A percentile compares a stretch with the other conserved stretches of the same genome.
Conservation (phyloP, 805 yeast genomes). For the Myxozyma vanderwaltii region DNA sequence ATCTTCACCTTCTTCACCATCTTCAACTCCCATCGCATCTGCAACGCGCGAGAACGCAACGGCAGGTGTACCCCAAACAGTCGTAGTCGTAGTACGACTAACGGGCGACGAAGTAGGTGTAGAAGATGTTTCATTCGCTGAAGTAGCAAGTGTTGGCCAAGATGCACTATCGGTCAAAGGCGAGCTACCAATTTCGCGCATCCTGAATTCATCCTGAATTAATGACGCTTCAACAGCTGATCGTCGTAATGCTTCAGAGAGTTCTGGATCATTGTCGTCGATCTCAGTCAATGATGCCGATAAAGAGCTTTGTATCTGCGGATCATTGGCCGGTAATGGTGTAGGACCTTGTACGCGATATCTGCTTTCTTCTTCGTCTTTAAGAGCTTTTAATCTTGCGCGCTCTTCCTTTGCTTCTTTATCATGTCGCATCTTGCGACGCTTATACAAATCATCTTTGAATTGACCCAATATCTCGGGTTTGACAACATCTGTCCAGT, state of each 20-base stretch:
- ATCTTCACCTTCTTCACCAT: slow-evolving; percentile 46
- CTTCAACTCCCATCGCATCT: slow-evolving; percentile 44
- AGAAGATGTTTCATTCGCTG: slow-evolving; percentile 13
- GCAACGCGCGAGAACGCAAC: slow-evolving; percentile 21
- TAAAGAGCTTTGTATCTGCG: neutral
- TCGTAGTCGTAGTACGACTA: slow-evolving; percentile 45
- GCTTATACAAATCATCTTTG: slow-evolving; percentile 56
- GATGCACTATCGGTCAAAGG: slow-evolving; percentile 33
- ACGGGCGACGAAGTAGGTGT: slow-evolving; percentile 32
- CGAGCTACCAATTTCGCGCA: slow-evolving; percentile 6
- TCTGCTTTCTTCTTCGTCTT: slow-evolving; percentile 52
- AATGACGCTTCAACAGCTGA: slow-evolving; percentile 8
- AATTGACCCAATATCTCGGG: slow-evolving; percentile 51
- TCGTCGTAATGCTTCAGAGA: slow-evolving; percentile 11
- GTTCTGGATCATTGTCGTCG: slow-evolving; percentile 12
- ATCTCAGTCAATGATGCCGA: slow-evolving; percentile 1
- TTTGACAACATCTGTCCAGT: slow-evolving; percentile 62
- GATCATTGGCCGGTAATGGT: neutral
- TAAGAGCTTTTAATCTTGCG: slow-evolving; percentile 57
- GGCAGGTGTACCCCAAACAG: slow-evolving; percentile 78
- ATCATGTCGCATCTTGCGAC: slow-evolving; percentile 57
- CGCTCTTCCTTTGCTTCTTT: slow-evolving; percentile 62
- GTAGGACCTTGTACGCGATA: slow-evolving; percentile 3
- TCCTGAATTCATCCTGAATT: neutral
- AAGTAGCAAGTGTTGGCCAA: slow-evolving; percentile 35